phyloP scores from a whole-genome alignment of 75 land plant species.

The Adiantum capillusveneris region DNA sequence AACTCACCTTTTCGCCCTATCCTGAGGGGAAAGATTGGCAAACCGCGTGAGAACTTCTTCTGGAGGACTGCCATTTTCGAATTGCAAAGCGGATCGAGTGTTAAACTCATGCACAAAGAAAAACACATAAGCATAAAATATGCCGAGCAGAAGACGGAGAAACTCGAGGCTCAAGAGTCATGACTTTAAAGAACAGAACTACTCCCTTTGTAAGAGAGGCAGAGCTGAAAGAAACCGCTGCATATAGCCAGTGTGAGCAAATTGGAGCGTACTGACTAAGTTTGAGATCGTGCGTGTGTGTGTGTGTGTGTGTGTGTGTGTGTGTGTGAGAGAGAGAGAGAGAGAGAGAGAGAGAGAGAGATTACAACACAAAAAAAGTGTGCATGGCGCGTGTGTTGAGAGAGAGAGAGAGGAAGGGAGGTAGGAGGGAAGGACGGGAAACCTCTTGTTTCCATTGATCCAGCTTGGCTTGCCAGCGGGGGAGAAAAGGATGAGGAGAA shows the following conservation, averaged over 20 bases:
- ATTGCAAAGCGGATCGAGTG: too few species aligned
- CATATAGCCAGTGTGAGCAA: background rate
- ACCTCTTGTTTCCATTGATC: conserved; percentile 38
- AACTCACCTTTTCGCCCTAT: conserved; percentile 58
- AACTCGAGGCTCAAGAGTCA: background rate
- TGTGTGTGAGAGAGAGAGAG: too few species aligned
- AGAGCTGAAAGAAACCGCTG: background rate
- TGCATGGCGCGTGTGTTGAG: too few species aligned
- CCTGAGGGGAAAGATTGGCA: conserved; percentile 62
- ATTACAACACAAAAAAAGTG: too few species aligned
- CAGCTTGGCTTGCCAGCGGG: conserved; percentile 48
- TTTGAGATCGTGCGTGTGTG: background rate
- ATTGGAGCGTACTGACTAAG: background rate
- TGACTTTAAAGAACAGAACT: background rate
- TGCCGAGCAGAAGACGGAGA: background rate
- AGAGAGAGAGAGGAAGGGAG: too few species aligned
- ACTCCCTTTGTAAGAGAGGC: too few species aligned
- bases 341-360: too few species aligned
- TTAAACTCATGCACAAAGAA: too few species aligned
- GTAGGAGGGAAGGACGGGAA: too few species aligned
- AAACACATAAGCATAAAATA: too few species aligned
- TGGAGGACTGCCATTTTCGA: conserved; percentile 12
- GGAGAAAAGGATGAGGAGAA: conserved; percentile 60
- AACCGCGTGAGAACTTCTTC: conserved; percentile 54
- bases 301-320: background rate